These are phyloP conservation scores for Backusella mclennaniae DNA, from an alignment of 192 early-diverging fungal species.

Conservation along the genomic window DNA sequence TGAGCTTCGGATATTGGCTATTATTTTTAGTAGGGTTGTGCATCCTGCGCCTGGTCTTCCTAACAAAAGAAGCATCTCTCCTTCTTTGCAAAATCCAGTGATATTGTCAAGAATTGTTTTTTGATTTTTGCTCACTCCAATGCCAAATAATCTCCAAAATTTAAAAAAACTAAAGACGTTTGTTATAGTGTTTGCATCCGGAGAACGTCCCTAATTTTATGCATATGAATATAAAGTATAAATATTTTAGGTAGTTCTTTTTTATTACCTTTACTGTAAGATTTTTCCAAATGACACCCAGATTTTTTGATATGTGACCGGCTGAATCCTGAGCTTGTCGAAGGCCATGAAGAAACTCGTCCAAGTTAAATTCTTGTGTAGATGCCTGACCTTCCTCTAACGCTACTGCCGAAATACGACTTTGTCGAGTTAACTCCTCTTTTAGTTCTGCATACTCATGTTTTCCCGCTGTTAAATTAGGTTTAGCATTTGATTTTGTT, in stretches of 20 bases:
- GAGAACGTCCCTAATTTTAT: not conserved
- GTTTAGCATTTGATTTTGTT: not conserved
- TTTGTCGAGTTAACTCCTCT: slow-evolving; percentile 12
- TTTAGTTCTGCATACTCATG: slow-evolving; percentile 16
- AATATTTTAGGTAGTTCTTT: not conserved
- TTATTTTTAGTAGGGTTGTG: slow-evolving; percentile 56
- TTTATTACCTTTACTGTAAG: slow-evolving; percentile 25
- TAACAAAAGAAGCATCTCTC: slow-evolving; percentile 69
- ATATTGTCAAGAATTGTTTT: slow-evolving; percentile 54
- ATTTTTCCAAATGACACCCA: slow-evolving; percentile 42
- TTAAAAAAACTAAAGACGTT: not conserved
- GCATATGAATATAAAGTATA: not conserved
- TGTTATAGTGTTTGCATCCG: not conserved
- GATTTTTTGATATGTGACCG: slow-evolving; percentile 15
- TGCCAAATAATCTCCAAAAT: not conserved
- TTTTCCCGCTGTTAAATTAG: slow-evolving; percentile 11
- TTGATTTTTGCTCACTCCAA: not conserved
- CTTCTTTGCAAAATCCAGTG: slow-evolving; percentile 67
- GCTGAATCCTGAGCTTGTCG: not conserved
- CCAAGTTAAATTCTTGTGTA: slow-evolving; percentile 11
- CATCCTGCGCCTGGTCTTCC: slow-evolving; percentile 71
- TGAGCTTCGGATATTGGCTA: slow-evolving; percentile 55
- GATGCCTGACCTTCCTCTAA: slow-evolving; percentile 14
- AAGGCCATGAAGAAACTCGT: slow-evolving; percentile 18
- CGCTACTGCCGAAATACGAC: not conserved